Base-by-base conservation (phyloP, 2,329 filamentous ascomycete species). In the Aspergillus tubingensis region DNA sequence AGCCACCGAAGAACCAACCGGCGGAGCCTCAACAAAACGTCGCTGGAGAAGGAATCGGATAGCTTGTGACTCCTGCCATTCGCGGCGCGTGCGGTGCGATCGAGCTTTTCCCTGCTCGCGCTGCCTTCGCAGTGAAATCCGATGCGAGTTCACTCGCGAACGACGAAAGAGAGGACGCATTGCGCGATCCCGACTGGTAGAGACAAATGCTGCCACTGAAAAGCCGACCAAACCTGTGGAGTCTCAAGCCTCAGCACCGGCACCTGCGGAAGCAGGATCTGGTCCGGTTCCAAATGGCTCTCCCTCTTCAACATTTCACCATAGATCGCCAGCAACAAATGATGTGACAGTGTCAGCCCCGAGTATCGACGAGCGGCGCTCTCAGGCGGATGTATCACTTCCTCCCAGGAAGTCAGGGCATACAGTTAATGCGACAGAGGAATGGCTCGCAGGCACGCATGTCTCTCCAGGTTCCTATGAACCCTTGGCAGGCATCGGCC, bases 61-160 rank as follows among this genome's bases (percentile, higher is more conserved):
- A 70, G 93, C 93, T 19, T 97, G 93, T 79, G 93, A 97, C 77
- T 92, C 96, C 75, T 97, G 93, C 78, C 96, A 97, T 76, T 91
- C 96, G 74, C 83, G 96, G 61, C 85, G 93, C 65, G 96, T 93
- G 19, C 96, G 96, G 79, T 97, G 93, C 75, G 92, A 97, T 76
- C 93, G 93, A 56, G 91, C 95, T 72, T 86, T 91, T 64, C 93
- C 93, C 55, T 97, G 93, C 74, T 91, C 92, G 51, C 92, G 96
- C 76, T 97, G 93, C 75, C 88, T 93, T 72, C 91, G 91, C 90
- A 86, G 79, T 85, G 83, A 69, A 15, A 71, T 70, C 10, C 67
- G 62, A 39, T 97, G 93, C 79, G 91, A 96, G 78, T 96, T 96
- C 76, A 88, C 92, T 59, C 88, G 94, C 51, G 92, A 96, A 77